Evolutionary conservation across 352 stramenopile genomes (phyloP).

Genomic region (Phytopythium sindhum): DNA sequence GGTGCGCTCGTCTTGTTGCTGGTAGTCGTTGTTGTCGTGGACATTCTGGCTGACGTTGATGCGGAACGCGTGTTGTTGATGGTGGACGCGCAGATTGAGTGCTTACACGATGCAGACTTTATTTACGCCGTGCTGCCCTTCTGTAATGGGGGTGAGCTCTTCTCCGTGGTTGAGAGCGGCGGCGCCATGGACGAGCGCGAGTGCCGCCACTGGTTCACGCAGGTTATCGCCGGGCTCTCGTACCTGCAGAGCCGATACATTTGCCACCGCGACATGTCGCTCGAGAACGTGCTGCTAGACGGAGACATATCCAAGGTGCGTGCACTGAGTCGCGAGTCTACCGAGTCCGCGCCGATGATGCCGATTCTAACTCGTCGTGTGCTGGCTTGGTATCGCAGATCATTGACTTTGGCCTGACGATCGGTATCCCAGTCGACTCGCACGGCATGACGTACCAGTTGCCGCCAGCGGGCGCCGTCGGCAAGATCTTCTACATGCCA

Average conservation of each 20-base stretch:
- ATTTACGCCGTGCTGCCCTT: constrained; percentile 86
- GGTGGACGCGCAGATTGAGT: constrained; percentile 53
- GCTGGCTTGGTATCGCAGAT: constrained; percentile 39
- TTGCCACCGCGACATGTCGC: constrained; percentile 86
- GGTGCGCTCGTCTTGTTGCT: constrained; percentile 29
- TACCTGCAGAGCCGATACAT: constrained; percentile 84
- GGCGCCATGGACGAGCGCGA: constrained; percentile 60
- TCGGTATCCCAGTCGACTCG: constrained; percentile 80
- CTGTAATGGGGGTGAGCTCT: constrained; percentile 82
- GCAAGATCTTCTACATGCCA: constrained; percentile 91
- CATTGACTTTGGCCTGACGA: constrained; percentile 84
- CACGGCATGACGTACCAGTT: constrained; percentile 86
- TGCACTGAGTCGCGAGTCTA: not conserved
- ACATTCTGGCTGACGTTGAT: not conserved
- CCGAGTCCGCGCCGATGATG: not conserved
- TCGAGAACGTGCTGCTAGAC: constrained; percentile 85
- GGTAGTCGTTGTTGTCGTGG: not conserved
- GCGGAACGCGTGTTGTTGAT: not conserved
- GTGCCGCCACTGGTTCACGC: constrained; percentile 81
- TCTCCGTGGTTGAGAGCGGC: constrained; percentile 71
- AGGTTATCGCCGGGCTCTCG: constrained; percentile 74
- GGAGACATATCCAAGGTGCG: constrained; percentile 78
- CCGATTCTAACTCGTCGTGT: constrained; percentile 4
- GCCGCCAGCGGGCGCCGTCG: constrained; percentile 71
- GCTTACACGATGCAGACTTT: constrained; percentile 77